Base-by-base conservation (phyloP, 1,139 yeast genomes). In the Suhomyces coccinellae region DNA sequence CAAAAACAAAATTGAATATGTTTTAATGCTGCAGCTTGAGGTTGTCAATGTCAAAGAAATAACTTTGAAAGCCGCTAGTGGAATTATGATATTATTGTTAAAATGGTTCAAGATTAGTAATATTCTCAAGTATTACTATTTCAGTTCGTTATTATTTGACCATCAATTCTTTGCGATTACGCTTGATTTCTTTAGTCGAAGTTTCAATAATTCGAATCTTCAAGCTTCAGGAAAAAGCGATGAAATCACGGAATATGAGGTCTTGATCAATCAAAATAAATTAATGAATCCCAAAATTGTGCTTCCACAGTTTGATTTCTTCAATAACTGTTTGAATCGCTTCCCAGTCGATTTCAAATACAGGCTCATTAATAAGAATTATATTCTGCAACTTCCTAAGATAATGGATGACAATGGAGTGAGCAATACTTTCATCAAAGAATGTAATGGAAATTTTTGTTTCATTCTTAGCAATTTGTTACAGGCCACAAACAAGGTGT, bases 71-170 rank as follows among this genome's bases (percentile, higher is more conserved):
- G 80, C 86, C 2, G 74, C 85, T 3, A 71, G 85, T 1, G 77
- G 80, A 2, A 75, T 82, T 1, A 47, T 89, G 1, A 55, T 69
- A 6, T 55, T 79, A 15, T 60, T 93, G 26, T 62, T 85, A 29
- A 77, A 76, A 54, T 93, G 98, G 97, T 85, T 89, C 61, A 87
- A 86, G 57, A 65, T 77, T 11, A 85, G 82, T 42, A 96, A 93
- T 62, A 69, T 89, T 2, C 64, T 90, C 53, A 91, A 91, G 61
- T 83, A 77, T 59, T 95, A 90, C 61, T 87, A 85, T 57, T 67
- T 93, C 12, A 66, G 85, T 1, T 79, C 89, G 0, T 61, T 93
- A 22, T 61, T 93, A 32, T 87, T 86, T 62, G 99, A 95, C 61
- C 79, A 85, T 9, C 80, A 82, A 45, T 82, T 73, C 54, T 77